These are phyloP conservation scores for Talaromyces rugulosus DNA, from an alignment of 2,329 filamentous ascomycete species.

Conservation along the genomic window DNA sequence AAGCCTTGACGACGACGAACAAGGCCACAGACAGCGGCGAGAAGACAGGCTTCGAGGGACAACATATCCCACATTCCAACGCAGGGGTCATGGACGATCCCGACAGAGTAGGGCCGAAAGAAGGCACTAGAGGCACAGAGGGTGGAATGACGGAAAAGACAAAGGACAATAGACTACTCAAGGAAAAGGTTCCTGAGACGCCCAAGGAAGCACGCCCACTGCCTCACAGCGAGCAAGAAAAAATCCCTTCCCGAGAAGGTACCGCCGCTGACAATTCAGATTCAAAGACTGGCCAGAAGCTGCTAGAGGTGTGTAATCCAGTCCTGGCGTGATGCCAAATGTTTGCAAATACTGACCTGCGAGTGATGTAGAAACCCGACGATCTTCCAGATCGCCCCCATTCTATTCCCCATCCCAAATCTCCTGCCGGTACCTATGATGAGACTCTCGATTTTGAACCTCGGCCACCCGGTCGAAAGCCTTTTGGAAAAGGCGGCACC, in stretches of 20 bases:
- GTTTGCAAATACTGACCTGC: background rate
- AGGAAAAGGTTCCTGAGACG: conserved; percentile 71
- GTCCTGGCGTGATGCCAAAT: background rate
- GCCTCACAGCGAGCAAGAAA: conserved; percentile 75
- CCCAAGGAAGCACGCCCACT: conserved; percentile 82
- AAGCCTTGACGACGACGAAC: conserved; percentile 17
- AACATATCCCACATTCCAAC: conserved; percentile 50
- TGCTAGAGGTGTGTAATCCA: conserved; percentile 49
- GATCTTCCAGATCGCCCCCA: conserved; percentile 76
- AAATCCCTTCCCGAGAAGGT: conserved; percentile 45
- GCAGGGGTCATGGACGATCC: conserved; percentile 94
- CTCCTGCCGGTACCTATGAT: conserved; percentile 43
- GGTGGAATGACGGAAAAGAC: conserved; percentile 86
- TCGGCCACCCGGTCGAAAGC: conserved; percentile 22
- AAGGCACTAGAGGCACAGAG: conserved; percentile 83
- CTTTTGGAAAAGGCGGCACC: conserved; percentile 21
- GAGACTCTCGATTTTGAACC: conserved; percentile 27
- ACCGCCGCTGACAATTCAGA: conserved; percentile 35
- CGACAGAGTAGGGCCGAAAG: conserved; percentile 67
- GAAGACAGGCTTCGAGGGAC: conserved; percentile 39
- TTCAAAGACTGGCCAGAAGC: conserved; percentile 40
- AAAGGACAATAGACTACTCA: conserved; percentile 66
- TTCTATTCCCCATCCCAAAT: conserved; percentile 65
- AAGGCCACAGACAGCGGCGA: conserved; percentile 19
- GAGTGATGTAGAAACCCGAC: conserved; percentile 64